phyloP scores from a whole-genome alignment of 2,329 filamentous ascomycete species.

The Sphaerulina vaccinii region DNA sequence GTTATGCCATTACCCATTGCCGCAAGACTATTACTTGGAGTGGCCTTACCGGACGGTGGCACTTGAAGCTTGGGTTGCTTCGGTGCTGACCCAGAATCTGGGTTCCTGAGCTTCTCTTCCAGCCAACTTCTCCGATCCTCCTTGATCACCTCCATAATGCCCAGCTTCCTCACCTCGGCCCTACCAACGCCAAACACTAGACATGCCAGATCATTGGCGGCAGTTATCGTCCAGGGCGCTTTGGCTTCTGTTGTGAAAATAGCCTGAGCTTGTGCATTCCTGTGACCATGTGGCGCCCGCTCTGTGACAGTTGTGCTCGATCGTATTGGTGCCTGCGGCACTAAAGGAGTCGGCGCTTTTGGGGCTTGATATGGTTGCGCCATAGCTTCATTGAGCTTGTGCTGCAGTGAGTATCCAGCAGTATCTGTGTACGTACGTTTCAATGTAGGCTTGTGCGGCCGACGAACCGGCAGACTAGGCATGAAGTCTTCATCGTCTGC shows the following conservation, averaged over 20 bases:
- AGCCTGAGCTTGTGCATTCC: slow-evolving; percentile 89
- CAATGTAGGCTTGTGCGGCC: slow-evolving; percentile 44
- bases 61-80: slow-evolving; percentile 25
- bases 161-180: slow-evolving; percentile 88
- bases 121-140: slow-evolving; percentile 87
- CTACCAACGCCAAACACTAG: slow-evolving; percentile 99
- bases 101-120: slow-evolving; percentile 74
- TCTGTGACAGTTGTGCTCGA: slow-evolving; percentile 37
- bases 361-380: slow-evolving; percentile 71
- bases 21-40: slow-evolving; percentile 44
- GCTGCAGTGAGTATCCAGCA: slow-evolving; percentile 69
- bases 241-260: slow-evolving; percentile 95
- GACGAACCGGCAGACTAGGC: slow-evolving; percentile 45
- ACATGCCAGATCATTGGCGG: slow-evolving; percentile 94
- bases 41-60: slow-evolving; percentile 36
- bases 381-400: slow-evolving; percentile 80
- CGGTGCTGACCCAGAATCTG: slow-evolving; percentile 44
- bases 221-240: slow-evolving; percentile 91
- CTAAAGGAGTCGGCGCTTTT: slow-evolving; percentile 49
- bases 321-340: slow-evolving; percentile 36
- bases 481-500: slow-evolving; percentile 28
- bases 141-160: slow-evolving; percentile 91
- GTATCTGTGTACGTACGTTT: slow-evolving; percentile 89
- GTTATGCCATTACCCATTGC: slow-evolving; percentile 82
- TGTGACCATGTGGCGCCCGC: slow-evolving; percentile 70